A percentile compares a stretch with the other conserved stretches of the same genome.
phyloP scores from a whole-genome alignment of 1,284 basidiomycete genomes.

The Fomitopsis palustris region DNA sequence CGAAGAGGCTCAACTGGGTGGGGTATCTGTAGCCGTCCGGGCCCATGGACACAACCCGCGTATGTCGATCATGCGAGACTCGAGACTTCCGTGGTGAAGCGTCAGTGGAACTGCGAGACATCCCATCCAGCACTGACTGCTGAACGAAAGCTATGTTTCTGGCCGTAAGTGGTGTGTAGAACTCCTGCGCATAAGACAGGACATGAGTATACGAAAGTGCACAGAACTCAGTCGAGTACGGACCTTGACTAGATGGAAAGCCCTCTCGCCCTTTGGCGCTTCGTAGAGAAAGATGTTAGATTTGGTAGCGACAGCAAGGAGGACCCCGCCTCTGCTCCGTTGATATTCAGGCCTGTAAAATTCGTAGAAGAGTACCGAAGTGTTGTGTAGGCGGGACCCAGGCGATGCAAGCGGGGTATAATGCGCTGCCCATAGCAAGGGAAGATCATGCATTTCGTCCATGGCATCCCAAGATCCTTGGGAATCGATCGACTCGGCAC shows the following conservation, averaged over 20 bases:
- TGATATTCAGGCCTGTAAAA: slow-evolving; percentile 56
- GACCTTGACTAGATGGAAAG: slow-evolving; percentile 77
- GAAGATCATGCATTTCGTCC: slow-evolving; percentile 71
- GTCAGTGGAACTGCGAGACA: slow-evolving; percentile 44
- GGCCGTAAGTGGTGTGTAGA: slow-evolving; percentile 70
- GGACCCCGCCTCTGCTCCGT: slow-evolving; percentile 49
- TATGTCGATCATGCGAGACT: slow-evolving; percentile 23
- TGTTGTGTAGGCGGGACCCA: slow-evolving; percentile 59
- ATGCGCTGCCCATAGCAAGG: slow-evolving; percentile 77
- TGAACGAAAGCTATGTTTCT: slow-evolving; percentile 64
- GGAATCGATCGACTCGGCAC: slow-evolving; percentile 19
- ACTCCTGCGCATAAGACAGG: slow-evolving; percentile 48
- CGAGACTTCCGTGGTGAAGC: slow-evolving; percentile 19
- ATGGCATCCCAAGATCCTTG: slow-evolving; percentile 70
- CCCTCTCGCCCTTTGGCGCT: slow-evolving; percentile 75
- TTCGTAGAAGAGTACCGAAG: slow-evolving; percentile 61
- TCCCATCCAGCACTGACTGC: slow-evolving; percentile 56
- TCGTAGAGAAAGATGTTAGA: slow-evolving; percentile 71
- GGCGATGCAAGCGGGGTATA: slow-evolving; percentile 67
- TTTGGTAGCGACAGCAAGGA: slow-evolving; percentile 75
- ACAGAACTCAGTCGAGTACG: slow-evolving; percentile 8
- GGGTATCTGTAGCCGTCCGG: slow-evolving; percentile 42
- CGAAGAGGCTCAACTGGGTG: slow-evolving; percentile 69
- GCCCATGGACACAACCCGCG: slow-evolving; percentile 26
- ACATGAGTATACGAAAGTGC: not conserved